Evolutionary conservation across 441 rosid genomes (phyloP), one percentile per base, ranked within the genome.

Genomic region (Gossypium trilobum): DNA sequence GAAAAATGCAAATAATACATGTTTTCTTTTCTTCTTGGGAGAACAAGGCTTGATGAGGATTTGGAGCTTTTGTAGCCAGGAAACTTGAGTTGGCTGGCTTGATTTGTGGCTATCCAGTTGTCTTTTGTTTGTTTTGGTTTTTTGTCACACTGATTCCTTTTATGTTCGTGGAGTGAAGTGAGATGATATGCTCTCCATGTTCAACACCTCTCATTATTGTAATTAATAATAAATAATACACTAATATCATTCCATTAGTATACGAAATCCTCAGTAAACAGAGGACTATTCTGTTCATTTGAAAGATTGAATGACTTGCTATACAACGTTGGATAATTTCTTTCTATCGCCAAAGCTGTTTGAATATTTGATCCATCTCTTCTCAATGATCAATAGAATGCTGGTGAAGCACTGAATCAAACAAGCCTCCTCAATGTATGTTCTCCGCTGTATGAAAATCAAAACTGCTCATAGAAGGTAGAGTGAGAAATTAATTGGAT

Each of bases 11-110:
- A 16, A 64, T 56, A 56, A 56, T 22, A 7, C 9, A 56, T 14
- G 7, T 65, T 42, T 55, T 42, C 56, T 33, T 55, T 36, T 0
- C 9, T 14, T 55, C 27, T 23, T 25, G 27, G 13, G 73, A 29
- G 48, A 57, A 48, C 50, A 25, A 57, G 67, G 59, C 72, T 25
- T 67, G 57, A 14, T 56, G 8, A 56, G 56, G 56, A 51, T 51
- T 51, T 14, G 56, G 56, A 51, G 20, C 23, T 33, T 33, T 33
- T 33, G 9, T 33, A 33, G 9, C 42, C 42, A 33, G 42, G 42
- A 33, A 33, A 33, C 42, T 33, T 33, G 42, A 33, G 42, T 33
- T 51, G 56, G 22, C 16, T 51, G 56, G 20, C 19, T 16, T 51
- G 56, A 51, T 51, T 6, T 51, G 56, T 51, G 56, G 56, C 22